These are phyloP conservation scores for Talaromyces funiculosus DNA, from an alignment of 2,329 filamentous ascomycete genomes.

Conservation along the genomic window DNA sequence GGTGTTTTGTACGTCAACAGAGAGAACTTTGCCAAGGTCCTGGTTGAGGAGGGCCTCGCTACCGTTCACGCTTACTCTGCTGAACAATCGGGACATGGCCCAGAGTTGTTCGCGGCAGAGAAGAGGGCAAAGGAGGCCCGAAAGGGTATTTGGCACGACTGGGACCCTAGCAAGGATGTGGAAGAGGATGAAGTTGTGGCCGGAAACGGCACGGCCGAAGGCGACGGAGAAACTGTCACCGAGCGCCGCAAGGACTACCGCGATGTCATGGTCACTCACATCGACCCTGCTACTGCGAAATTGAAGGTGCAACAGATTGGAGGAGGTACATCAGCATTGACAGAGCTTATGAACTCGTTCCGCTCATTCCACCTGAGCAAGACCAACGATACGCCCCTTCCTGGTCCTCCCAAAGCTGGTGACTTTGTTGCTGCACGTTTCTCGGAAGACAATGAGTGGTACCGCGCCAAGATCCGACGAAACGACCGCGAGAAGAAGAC, in stretches of 20 bases:
- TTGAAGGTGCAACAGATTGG: conserved; percentile 91
- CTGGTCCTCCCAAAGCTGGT: conserved; percentile 77
- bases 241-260: conserved; percentile 80
- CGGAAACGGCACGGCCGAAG: conserved; percentile 47
- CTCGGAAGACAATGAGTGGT: conserved; percentile 85
- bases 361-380: conserved; percentile 82
- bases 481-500: conserved; percentile 88
- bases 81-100: conserved; percentile 85
- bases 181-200: conserved; percentile 50
- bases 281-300: conserved; percentile 68
- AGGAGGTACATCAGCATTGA: conserved; percentile 74
- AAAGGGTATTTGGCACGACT: conserved; percentile 89
- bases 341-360: conserved; percentile 86
- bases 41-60: conserved; percentile 90
- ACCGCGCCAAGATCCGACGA: conserved; percentile 81
- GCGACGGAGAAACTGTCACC: conserved; percentile 47
- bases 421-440: conserved; percentile 90
- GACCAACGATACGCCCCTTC: conserved; percentile 68
- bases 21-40: conserved; percentile 88
- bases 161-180: conserved; percentile 81
- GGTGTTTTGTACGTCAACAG: conserved; percentile 89
- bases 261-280: conserved; percentile 85
- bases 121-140: conserved; percentile 79
- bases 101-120: conserved; percentile 82
- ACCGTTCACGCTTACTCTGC: conserved; percentile 92